Conservation (phyloP, 1,284 basidiomycete species). For the Cryptococcus amylolentus region DNA sequence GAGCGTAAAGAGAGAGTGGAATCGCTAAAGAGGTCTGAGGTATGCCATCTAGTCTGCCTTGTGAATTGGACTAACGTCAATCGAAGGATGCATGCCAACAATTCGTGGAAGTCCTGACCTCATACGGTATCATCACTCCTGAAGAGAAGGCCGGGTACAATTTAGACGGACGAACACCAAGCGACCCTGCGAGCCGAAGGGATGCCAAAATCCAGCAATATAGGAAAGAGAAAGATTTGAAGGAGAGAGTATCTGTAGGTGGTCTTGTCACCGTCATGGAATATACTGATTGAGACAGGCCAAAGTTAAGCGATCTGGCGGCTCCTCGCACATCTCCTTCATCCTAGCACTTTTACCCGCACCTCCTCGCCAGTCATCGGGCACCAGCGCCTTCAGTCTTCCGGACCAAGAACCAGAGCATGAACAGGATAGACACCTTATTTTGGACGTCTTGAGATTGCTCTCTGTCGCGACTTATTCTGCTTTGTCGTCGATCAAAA, state of each 20-base stretch:
- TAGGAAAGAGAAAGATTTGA: conserved; percentile 74
- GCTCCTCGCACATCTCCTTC: conserved; percentile 22
- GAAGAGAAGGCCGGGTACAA: conserved; percentile 24
- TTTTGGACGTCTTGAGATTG: conserved; percentile 71
- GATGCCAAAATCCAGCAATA: conserved; percentile 86
- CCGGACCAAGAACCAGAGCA: conserved; percentile 47
- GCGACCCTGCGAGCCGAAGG: conserved; percentile 49
- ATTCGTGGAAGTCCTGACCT: conserved; percentile 61
- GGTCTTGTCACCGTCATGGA: background rate
- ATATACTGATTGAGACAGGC: background rate
- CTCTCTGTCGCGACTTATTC: conserved; percentile 66
- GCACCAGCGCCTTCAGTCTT: conserved; percentile 48
- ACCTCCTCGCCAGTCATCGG: conserved; percentile 5
- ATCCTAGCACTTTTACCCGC: conserved; percentile 32
- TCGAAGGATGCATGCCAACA: no score
- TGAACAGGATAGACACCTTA: conserved; percentile 51
- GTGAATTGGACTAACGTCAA: no score
- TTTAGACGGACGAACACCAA: background rate
- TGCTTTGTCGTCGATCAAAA: conserved; percentile 64
- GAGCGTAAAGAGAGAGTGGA: conserved; percentile 54
- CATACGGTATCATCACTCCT: conserved; percentile 66
- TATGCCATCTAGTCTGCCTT: no score
- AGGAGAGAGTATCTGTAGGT: conserved; percentile 63
- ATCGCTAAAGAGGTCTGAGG: no score
- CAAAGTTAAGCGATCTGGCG: background rate